A percentile compares a stretch with the other conserved stretches of the same genome.
These are phyloP conservation scores for Setaria viridis DNA, from an alignment of 202 grass and related monocot genomes.

Conservation along the genomic window DNA sequence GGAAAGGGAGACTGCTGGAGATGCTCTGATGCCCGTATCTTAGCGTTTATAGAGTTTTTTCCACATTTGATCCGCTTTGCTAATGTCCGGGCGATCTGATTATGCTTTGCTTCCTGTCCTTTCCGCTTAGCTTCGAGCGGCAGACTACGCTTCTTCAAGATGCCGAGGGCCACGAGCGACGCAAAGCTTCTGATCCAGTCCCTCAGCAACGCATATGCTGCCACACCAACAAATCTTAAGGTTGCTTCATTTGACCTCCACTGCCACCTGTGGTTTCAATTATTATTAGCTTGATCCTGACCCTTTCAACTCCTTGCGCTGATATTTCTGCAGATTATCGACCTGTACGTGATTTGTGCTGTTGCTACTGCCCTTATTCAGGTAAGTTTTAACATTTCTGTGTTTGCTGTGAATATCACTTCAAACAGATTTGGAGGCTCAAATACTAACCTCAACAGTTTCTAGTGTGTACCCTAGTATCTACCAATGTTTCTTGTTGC, in stretches of 20 bases:
- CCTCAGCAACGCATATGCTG: slow-evolving; percentile 68
- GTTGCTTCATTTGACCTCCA: slow-evolving; percentile 1
- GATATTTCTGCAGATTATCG: slow-evolving; percentile 70
- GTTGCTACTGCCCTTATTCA: slow-evolving; percentile 78
- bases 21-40: too few species aligned
- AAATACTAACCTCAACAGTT: too few species aligned
- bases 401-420: neutral
- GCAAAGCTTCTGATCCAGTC: slow-evolving; percentile 83
- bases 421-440: neutral
- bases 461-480: neutral
- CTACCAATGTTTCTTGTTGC: neutral
- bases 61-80: neutral
- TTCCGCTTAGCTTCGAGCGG: neutral
- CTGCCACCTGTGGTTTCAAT: neutral
- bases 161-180: slow-evolving; percentile 69
- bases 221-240: slow-evolving; percentile 83
- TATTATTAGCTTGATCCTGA: neutral
- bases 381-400: slow-evolving; percentile 14
- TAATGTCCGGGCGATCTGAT: neutral
- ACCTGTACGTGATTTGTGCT: slow-evolving; percentile 83
- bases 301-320: neutral
- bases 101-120: neutral
- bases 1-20: too few species aligned
- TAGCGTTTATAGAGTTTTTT: neutral
- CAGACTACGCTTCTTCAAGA: slow-evolving; percentile 23